These are phyloP conservation scores for Cephaloascus albidus DNA, from an alignment of 805 yeast genomes.

Conservation along the genomic window DNA sequence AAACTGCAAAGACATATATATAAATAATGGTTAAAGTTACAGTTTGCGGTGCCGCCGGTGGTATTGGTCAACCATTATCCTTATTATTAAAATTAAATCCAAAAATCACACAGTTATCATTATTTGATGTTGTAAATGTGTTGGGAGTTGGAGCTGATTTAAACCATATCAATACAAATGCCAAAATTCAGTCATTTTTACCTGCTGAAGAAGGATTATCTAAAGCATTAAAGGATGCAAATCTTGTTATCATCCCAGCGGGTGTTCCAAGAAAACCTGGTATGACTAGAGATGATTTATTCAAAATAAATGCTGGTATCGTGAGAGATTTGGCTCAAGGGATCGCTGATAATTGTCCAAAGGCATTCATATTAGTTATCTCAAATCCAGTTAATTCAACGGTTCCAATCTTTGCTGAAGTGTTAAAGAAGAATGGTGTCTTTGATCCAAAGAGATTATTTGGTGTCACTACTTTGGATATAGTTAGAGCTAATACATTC, in stretches of 20 bases:
- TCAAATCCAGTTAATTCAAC: constrained; percentile 94
- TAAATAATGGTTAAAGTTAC: constrained; percentile 55
- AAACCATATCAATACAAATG: constrained; percentile 69
- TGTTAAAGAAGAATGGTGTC: constrained; percentile 56
- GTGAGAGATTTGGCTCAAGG: constrained; percentile 66
- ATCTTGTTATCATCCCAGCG: constrained; percentile 61
- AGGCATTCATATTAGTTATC: constrained; percentile 71
- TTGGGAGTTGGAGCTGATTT: constrained; percentile 88
- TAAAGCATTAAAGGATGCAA: constrained; percentile 32
- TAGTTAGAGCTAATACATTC: constrained; percentile 82
- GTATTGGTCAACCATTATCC: constrained; percentile 90
- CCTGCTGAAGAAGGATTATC: constrained; percentile 44
- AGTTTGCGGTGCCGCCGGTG: constrained; percentile 89
- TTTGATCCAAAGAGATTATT: constrained; percentile 67
- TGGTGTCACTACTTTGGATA: constrained; percentile 86
- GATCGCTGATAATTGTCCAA: constrained; percentile 62
- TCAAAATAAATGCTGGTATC: constrained; percentile 77
- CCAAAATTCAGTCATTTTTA: constrained; percentile 48
- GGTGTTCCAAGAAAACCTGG: constrained; percentile 94
- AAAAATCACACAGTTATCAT: constrained; percentile 53
- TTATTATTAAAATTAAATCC: constrained; percentile 67
- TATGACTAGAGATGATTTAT: constrained; percentile 86
- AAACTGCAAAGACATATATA: too few relatives aligned
- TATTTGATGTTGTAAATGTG: constrained; percentile 77
- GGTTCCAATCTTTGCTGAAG: constrained; percentile 81